These are phyloP conservation scores for Priceomyces haplophilus DNA, from an alignment of 805 yeast genomes.

Conservation along the genomic window DNA sequence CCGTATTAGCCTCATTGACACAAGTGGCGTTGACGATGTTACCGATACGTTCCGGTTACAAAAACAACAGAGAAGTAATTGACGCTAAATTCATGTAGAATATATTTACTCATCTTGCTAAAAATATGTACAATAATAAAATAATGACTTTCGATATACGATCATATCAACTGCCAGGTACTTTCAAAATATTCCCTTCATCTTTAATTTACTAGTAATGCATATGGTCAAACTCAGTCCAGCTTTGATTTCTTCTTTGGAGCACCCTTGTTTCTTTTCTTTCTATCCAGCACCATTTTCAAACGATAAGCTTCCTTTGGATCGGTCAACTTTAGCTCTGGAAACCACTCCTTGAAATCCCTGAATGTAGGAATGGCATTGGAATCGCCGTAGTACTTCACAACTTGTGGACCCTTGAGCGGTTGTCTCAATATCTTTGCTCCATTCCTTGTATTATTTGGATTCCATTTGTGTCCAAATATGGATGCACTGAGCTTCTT, in stretches of 20 bases:
- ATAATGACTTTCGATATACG: background rate
- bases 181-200: too few relatives aligned
- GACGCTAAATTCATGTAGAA: background rate
- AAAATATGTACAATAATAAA: background rate
- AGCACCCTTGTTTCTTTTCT: conserved; percentile 87
- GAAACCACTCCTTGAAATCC: conserved; percentile 54
- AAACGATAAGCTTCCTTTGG: conserved; percentile 70
- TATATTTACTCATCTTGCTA: background rate
- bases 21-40: conserved; percentile 17
- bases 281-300: conserved; percentile 58
- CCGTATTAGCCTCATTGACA: conserved; percentile 4
- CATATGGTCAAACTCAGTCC: background rate
- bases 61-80: conserved; percentile 11
- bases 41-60: conserved; percentile 27
- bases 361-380: conserved; percentile 63
- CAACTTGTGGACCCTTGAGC: conserved; percentile 68
- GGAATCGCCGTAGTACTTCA: conserved; percentile 67
- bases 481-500: conserved; percentile 61
- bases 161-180: background rate
- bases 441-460: conserved; percentile 65
- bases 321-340: conserved; percentile 52
- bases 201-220: background rate
- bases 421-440: conserved; percentile 64
- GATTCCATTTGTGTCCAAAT: conserved; percentile 71
- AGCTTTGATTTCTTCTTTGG: conserved; percentile 60